phyloP scores from a whole-genome alignment of 371 early-diverging fungal genomes.

The Phascolomyces articulosus region DNA sequence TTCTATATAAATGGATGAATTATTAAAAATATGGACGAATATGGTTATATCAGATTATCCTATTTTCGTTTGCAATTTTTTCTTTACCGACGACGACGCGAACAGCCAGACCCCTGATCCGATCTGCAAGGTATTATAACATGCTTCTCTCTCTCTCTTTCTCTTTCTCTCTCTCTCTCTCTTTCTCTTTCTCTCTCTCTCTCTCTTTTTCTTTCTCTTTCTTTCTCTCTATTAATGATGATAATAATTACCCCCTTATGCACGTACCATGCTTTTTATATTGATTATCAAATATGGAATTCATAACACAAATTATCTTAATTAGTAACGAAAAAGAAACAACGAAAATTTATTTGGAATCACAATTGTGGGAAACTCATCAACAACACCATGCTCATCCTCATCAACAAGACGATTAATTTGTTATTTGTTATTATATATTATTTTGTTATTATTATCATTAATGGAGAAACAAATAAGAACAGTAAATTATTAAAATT shows the following conservation, averaged over 20 bases:
- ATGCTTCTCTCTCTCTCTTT: neutral
- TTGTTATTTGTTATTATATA: too few species aligned
- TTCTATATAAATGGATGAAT: too few species aligned
- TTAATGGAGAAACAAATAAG: too few species aligned
- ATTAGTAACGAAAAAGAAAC: conserved; percentile 1
- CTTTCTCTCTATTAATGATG: neutral
- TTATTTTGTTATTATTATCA: too few species aligned
- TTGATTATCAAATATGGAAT: too few species aligned
- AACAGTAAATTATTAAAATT: too few species aligned
- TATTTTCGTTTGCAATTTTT: conserved; percentile 10
- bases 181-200: neutral
- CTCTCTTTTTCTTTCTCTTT: neutral
- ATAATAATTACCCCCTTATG: too few species aligned
- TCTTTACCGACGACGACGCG: conserved; percentile 3
- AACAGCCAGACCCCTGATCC: conserved; percentile 1
- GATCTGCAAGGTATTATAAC: conserved; percentile 6
- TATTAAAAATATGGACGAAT: neutral
- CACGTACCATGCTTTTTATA: neutral
- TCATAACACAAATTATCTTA: too few species aligned
- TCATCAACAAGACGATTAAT: neutral
- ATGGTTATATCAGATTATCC: conserved; percentile 9
- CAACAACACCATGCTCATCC: neutral
- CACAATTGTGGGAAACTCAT: neutral
- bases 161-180: neutral
- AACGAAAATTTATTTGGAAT: neutral